These are phyloP conservation scores for Fusarium cicatricum DNA, from an alignment of 2,329 filamentous ascomycete species.

Conservation along the genomic window DNA sequence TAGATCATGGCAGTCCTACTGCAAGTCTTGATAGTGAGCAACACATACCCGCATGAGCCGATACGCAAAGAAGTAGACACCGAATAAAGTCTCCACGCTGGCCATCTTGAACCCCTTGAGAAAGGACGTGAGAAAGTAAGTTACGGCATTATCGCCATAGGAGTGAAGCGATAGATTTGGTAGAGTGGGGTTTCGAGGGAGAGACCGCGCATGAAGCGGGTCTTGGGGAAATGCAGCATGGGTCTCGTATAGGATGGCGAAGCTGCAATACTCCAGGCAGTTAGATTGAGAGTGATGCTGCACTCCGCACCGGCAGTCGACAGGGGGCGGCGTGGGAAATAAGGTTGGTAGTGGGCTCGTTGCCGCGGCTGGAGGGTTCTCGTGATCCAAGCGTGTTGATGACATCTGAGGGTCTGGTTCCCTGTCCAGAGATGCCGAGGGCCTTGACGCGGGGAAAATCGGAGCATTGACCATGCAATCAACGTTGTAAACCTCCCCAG, in stretches of 20 bases:
- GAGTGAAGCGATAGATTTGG: constrained; percentile 37
- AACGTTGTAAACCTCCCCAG: constrained; percentile 16
- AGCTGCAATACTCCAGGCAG: constrained; percentile 38
- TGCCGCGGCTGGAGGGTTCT: constrained; percentile 14
- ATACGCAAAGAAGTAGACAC: constrained; percentile 38
- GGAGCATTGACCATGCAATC: constrained; percentile 7
- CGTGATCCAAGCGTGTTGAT: constrained; percentile 4
- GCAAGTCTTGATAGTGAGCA: not conserved
- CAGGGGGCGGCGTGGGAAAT: constrained; percentile 21
- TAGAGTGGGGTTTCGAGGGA: constrained; percentile 36
- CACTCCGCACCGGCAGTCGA: constrained; percentile 41
- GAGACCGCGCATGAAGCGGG: constrained; percentile 25
- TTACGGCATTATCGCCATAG: constrained; percentile 35
- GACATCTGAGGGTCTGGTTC: not conserved
- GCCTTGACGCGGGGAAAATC: constrained; percentile 13
- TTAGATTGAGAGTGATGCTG: constrained; percentile 34
- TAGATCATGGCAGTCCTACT: not conserved
- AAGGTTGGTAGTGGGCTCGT: constrained; percentile 12
- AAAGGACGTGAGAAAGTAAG: constrained; percentile 32
- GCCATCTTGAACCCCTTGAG: constrained; percentile 36
- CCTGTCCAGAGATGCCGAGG: not conserved
- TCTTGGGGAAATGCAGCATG: constrained; percentile 35
- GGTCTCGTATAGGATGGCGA: constrained; percentile 38
- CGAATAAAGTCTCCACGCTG: constrained; percentile 38
- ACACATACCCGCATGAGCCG: constrained; percentile 35